phyloP scores from a whole-genome alignment of 2,329 filamentous ascomycete species.

The Botrytis cinerea region DNA sequence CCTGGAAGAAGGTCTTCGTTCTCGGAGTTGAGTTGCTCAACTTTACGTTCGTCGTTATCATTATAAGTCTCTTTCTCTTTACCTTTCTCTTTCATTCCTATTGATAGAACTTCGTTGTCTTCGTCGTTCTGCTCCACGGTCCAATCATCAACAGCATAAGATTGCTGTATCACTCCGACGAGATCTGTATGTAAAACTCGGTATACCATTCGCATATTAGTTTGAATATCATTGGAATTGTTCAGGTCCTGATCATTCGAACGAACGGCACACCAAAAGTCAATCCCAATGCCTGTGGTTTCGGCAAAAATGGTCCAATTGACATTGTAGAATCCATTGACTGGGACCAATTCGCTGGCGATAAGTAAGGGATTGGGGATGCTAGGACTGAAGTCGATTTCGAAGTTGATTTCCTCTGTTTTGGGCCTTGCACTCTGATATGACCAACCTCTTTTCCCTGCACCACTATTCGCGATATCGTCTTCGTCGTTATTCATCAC shows the following conservation, averaged over 20 bases:
- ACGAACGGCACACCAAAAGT: background rate
- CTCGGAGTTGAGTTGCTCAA: background rate
- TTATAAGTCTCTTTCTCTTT: background rate
- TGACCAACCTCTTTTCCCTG: background rate
- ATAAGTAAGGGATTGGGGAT: background rate
- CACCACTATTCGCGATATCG: background rate
- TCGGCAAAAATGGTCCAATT: constrained; percentile 4
- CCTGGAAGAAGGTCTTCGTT: background rate
- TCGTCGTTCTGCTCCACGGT: background rate
- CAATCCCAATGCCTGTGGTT: constrained; percentile 5
- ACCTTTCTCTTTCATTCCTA: background rate
- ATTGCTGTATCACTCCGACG: background rate
- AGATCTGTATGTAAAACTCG: background rate
- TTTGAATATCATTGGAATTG: background rate
- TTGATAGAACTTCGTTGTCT: background rate
- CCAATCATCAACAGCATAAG: background rate
- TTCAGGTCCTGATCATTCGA: background rate
- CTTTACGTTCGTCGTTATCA: background rate
- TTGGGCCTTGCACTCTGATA: background rate
- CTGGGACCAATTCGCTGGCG: background rate
- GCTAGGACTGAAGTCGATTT: constrained; percentile 5
- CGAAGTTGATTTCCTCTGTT: background rate
- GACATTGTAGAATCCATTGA: constrained; percentile 4
- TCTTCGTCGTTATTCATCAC: constrained; percentile 2
- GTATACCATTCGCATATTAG: background rate